Base-by-base conservation (phyloP, 352 stramenopile species). In the Phytophthora kernoviae region DNA sequence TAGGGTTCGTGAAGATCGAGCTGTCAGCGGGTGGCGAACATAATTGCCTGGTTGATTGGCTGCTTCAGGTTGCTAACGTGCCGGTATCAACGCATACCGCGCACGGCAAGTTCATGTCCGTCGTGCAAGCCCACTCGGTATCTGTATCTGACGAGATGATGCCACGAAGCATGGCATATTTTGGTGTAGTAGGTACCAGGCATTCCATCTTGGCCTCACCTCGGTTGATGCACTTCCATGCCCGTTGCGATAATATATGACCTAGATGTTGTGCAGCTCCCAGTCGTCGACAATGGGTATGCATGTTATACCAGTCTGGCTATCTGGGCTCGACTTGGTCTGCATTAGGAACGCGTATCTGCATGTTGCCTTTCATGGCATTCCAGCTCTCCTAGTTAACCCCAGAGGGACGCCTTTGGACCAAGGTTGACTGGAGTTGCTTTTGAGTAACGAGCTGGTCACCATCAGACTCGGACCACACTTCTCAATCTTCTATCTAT, bases 351-450 rank as follows among this genome's bases (percentile, higher is more conserved):
- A 43, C 17, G 8, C 37, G 7, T 20, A 43, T 8, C 37, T 43
- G 37, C 37, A 43, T 18, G 15, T 43, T 43, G 37, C 15, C 37
- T 43, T 43, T 43, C 37, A 20, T 15, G n/a, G n/a, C n/a, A n/a
- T 20, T 43, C 11, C 17, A 8, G 17, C 17, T 43, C 37, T 43
- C 37, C 17, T 5, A 18, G 15, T 15, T 18, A 11, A 36, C 11
- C 6, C 11, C 11, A 36, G 11, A 12, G 32, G 32, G 32, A 11
- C 6, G 6, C 6, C 32, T 11, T 11, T 6, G 6, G 32, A 11
- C 6, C 11, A 11, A 36, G 6, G 6, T 36, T 6, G 32, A 11
- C 32, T 12, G 32, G 32, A 36, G 37, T n/a, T 18, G 5, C 7
- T 15, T 20, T 18, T 43, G 8, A 43, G 37, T 18, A 15, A 36